Base-by-base conservation (phyloP, 495 filamentous ascomycete genomes). In the Bacidia gigantensis region DNA sequence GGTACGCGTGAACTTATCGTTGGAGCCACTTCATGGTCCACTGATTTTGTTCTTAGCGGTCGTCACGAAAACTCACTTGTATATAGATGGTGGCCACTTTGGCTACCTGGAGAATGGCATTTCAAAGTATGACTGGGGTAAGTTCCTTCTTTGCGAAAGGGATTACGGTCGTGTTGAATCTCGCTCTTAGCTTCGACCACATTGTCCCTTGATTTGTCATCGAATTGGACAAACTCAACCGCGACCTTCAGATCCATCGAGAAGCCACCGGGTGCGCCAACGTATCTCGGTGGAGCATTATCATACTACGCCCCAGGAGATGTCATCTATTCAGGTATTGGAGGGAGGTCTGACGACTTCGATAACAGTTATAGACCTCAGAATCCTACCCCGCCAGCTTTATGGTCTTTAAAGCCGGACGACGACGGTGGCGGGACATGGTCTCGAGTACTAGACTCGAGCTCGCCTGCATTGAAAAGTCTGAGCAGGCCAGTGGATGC, bases 331-430 rank as follows among this genome's bases (percentile, higher is more conserved):
- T 44, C 51, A 0, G 51, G 55, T 0, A 53, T 55, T 26, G 26
- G 48, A 2, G 53, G 57, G 17, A 20, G 40, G 20, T 22, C 25
- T 3, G 53, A 53, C 0, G 14, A 35, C 12, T 51, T 50, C 20
- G 26, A 20, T 11, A 5, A 35, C 17, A 7, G 50, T 1, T 44
- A 38, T 3, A 45, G 2, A 9, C n/a, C 38, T 18, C 49, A 47
- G 18, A 22, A 44, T 9, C 26, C 29, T 7, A 45, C n/a, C 22
- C 48, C 51, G 1, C 3, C 50, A 1, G 51, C 51, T 0, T 26
- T 60, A 9, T 60, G 58, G 58, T 48, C 55, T 1, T 58, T 60
- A 26, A 53, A 47, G 21, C 58, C 52, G 11, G 55, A 60, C 24
- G 51, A 51, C n/a, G 25, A n/a, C 0, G 58, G 58, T 9, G 39